Base-by-base conservation (phyloP, 2,329 filamentous ascomycete species). In the Aureobasidium sp. region DNA sequence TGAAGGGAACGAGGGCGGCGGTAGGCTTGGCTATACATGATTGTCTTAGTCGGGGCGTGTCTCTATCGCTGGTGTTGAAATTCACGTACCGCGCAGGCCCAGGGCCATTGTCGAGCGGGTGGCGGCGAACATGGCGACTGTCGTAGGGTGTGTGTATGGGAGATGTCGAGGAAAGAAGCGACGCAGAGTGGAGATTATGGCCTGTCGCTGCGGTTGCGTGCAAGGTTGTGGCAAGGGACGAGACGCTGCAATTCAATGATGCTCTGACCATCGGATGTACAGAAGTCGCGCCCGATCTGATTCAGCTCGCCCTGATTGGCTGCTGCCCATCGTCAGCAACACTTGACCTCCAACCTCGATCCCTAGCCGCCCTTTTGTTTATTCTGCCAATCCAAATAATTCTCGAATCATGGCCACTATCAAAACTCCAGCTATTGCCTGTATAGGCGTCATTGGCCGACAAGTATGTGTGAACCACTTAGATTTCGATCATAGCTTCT, bases 371-470 rank as follows among this genome's bases (percentile, higher is more conserved):
- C 52, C 48, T 55, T 62, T 62, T 45, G 49, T 62, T 48, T 47
- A 29, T 58, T 48, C 12, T 29, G 8, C 27, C n/a, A 27, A 34
- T 17, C 9, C 20, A 9, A 47, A 58, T n/a, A 58, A 8, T 45
- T 39, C 9, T 11, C 2, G 12, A 57, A 48, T 39, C 31, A 62
- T 62, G 60, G 41, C 60, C 15, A 56, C 42, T 11, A 73, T 78
- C 42, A 88, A 74, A 64, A 73, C 73, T 45, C 78, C 93, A 34
- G 90, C 88, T 39, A 94, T 97, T 75, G 92, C 91, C 75, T 96
- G 92, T 73, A 87, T 99, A 69, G 92, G 91, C 75, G 82, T 97
- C 58, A 95, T 99, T 70, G 93, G 94, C 68, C 91, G 94, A 77
- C 89, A 95, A 75, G 92, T 96, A 81, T 69, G 82, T 73, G 7